Conservation (phyloP, 257 asterid species). For the Solanum raphanifolium region DNA sequence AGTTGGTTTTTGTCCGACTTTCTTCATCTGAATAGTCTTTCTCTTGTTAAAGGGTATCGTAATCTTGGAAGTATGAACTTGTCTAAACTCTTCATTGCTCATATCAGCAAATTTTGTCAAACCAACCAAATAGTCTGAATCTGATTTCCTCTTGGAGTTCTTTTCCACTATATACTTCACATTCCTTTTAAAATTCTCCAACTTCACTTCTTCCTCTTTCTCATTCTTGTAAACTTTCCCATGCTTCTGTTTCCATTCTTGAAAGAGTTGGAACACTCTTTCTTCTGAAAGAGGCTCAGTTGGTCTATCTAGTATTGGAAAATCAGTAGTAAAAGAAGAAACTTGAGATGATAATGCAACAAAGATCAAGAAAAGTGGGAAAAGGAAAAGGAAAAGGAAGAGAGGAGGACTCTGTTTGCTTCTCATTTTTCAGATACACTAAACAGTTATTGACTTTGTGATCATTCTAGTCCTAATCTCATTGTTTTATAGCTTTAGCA, state of each 20-base stretch:
- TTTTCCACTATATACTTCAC: conserved; percentile 13
- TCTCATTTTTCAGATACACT: not conserved
- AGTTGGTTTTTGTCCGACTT: not conserved
- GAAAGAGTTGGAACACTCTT: conserved; percentile 8
- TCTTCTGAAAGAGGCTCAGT: conserved; percentile 3
- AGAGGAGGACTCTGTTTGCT: not conserved
- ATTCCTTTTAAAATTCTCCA: conserved; percentile 7
- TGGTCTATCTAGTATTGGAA: not conserved
- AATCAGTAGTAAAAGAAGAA: not conserved
- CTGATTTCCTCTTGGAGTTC: conserved; percentile 2
- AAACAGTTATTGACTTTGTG: not conserved
- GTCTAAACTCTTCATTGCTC: conserved; percentile 21
- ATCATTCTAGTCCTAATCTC: not conserved
- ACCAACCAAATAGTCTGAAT: conserved; percentile 6
- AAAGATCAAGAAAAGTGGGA: not conserved
- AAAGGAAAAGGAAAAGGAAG: not conserved
- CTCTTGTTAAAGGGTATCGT: not conserved
- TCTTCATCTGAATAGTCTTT: not conserved
- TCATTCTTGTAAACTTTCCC: conserved; percentile 11
- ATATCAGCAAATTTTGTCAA: conserved; percentile 23
- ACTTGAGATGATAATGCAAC: not conserved
- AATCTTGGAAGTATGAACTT: not conserved
- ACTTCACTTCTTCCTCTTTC: conserved; percentile 13
- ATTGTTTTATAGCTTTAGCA: not conserved
- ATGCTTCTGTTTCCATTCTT: conserved; percentile 17